Percentiles rank a stretch among this genome's conserved stretches.
Evolutionary conservation across 1,284 basidiomycete genomes (phyloP).

Genomic region (Trichosporon sp.): DNA sequence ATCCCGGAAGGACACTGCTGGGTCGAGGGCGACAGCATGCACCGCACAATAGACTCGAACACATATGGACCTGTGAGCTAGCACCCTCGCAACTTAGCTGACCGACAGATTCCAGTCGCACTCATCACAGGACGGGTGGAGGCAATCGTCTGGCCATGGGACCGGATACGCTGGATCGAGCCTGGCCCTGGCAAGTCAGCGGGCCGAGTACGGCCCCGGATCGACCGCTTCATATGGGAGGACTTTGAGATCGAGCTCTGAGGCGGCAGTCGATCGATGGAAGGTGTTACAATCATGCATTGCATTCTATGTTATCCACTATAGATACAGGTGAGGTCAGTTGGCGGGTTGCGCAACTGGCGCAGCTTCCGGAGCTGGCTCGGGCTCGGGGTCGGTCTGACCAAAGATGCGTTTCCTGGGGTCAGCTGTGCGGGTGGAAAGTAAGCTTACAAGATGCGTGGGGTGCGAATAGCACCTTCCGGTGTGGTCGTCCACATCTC

Average conservation of each 20-base stretch:
- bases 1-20: conserved; percentile 51
- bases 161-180: background rate
- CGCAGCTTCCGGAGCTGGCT: background rate
- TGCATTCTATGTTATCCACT: conserved; percentile 1
- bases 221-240: background rate
- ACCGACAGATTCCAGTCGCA: background rate
- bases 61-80: conserved; percentile 52
- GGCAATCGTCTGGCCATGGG: background rate
- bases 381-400: conserved; percentile 6
- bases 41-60: conserved; percentile 50
- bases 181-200: background rate
- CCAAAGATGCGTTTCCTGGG: conserved; percentile 11
- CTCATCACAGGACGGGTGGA: background rate
- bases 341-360: background rate
- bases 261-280: too few relatives aligned
- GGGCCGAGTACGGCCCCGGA: background rate
- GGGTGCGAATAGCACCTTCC: conserved; percentile 62
- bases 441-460: conserved; percentile 62
- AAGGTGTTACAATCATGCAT: background rate
- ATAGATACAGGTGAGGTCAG: background rate
- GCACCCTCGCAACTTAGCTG: background rate
- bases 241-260: background rate
- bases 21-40: conserved; percentile 55
- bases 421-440: background rate
- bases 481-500: conserved; percentile 60